Base-by-base conservation (phyloP, 768 basidiomycete species). In the Termitomyces sp. region DNA sequence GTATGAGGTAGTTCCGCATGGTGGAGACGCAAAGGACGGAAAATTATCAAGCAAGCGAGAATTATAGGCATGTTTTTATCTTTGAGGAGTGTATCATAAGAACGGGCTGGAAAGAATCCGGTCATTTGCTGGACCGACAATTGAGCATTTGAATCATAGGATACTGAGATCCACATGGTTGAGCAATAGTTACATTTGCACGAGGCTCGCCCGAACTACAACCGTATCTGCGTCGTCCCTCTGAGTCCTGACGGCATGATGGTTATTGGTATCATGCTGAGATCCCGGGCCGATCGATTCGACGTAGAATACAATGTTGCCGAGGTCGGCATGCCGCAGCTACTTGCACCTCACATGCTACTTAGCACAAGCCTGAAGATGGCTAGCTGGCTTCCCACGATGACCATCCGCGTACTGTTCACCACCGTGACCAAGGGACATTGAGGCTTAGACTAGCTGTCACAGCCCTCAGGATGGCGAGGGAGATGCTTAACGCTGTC, bases 71-170 rank as follows among this genome's bases (percentile, higher is more conserved):
- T 44, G 35, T 52, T 52, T 54, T 57, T 45, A 32, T 38, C 33
- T 28, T 33, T 56, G 33, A n/a, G 18, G 33, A 20, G 22, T 20
- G 20, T 36, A 38, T 55, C 52, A 46, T 58, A 40, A 57, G 55
- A 28, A 20, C 49, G 7, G 32, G 28, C 55, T 55, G 57, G 50
- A 63, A 35, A 59, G 52, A 50, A 49, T 50, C 46, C 62, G 62
- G 57, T 16, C 11, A 35, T 59, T 59, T 49, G 39, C 55, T 53
- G 46, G 57, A 24, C 62, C 62, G 62, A 63, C 8, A 56, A 54
- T 63, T 42, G 7, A 24, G 38, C 39, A 15, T 35, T 22, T 36
- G 32, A 7, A 33, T 28, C 12, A 32, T n/a, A 22, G 16, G 18
- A 8, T 16, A 15, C 42, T 22, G 5, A 6, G 38, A 36, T 36